Conservation (phyloP, 2,329 filamentous ascomycete species). For the Pestalotiopsis sp. region DNA sequence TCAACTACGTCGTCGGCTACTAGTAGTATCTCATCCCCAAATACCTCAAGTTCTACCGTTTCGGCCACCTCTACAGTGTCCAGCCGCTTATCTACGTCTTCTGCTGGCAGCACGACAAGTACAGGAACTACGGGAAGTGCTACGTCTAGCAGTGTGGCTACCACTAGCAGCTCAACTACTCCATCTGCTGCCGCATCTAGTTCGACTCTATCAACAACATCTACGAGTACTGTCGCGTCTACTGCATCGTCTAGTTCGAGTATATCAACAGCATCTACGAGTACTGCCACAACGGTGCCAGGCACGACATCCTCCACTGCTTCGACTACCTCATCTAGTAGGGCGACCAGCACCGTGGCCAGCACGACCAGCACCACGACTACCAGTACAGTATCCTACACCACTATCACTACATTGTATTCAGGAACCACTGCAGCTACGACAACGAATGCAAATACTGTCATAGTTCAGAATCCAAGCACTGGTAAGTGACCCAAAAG, state of each 20-base stretch:
- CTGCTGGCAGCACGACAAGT: neutral
- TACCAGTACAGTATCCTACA: neutral
- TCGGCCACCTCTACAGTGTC: neutral
- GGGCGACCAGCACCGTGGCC: neutral
- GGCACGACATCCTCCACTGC: neutral
- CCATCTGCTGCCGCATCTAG: neutral
- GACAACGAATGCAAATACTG: conserved; percentile 6
- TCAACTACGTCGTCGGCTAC: neutral
- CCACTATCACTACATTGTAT: neutral
- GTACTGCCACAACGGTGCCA: neutral
- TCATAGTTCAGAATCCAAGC: conserved; percentile 4
- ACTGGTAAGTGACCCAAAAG: no score
- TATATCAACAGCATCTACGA: neutral
- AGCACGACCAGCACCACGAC: no score
- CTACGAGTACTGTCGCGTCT: neutral
- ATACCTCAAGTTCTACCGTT: no score
- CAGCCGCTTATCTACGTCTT: neutral
- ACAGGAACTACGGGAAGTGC: neutral
- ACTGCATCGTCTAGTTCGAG: neutral
- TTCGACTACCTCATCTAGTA: neutral
- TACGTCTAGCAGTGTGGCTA: neutral
- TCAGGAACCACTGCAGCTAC: neutral
- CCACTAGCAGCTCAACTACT: neutral
- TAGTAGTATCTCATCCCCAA: neutral
- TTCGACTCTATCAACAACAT: neutral